Percentiles rank a stretch among this genome's conserved stretches.
These are phyloP conservation scores for Immersiporthe knoxdaviesiana DNA, from an alignment of 2,329 filamentous ascomycete species.

Conservation along the genomic window DNA sequence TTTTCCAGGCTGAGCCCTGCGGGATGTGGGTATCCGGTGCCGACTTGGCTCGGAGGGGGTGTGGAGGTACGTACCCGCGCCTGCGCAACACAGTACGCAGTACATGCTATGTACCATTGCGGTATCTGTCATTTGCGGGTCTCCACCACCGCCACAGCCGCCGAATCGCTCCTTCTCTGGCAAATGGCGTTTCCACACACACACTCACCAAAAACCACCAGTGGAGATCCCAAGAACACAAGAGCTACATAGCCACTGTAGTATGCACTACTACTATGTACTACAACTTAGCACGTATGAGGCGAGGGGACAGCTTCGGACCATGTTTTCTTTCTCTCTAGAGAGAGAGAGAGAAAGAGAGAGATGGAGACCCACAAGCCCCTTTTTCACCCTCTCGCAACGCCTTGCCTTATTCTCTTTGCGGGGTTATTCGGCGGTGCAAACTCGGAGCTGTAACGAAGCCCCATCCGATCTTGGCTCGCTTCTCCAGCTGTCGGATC, in stretches of 20 bases:
- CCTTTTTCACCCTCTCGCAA: not conserved
- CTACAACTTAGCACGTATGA: no score
- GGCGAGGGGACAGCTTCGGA: no score
- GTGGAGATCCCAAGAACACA: no score
- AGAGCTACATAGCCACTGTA: no score
- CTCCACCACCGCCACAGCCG: not conserved
- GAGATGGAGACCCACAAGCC: not conserved
- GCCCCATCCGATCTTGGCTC: constrained; percentile 4
- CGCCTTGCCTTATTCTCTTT: not conserved
- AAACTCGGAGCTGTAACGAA: not conserved
- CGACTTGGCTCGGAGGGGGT: not conserved
- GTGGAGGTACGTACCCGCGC: not conserved
- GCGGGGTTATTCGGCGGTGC: not conserved
- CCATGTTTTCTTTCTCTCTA: no score
- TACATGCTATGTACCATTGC: not conserved
- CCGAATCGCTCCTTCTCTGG: not conserved
- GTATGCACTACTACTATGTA: no score
- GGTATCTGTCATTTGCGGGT: not conserved
- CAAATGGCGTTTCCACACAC: not conserved
- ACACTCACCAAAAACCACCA: no score
- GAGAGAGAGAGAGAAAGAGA: no score
- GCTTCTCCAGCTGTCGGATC: constrained; percentile 2
- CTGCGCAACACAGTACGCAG: not conserved
- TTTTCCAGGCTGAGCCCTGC: not conserved
- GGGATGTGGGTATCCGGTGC: not conserved